Base-by-base conservation (phyloP, 441 rosid species). In the Hura crepitans region DNA sequence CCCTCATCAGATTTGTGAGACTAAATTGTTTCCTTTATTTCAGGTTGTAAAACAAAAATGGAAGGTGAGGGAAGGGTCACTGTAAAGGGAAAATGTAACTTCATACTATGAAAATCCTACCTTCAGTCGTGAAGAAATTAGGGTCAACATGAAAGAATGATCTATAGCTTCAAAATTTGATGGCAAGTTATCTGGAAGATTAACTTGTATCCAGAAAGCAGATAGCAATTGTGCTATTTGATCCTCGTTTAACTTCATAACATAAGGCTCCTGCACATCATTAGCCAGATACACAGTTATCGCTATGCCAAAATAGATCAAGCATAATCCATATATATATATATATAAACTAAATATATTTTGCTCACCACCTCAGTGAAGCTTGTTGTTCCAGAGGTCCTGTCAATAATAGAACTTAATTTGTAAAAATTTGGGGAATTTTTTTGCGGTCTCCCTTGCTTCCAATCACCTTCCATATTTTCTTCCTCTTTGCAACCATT, bases 81-180 rank as follows among this genome's bases (percentile, higher is more conserved):
- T n/a, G 6, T 6, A 33, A 65, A 51, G n/a, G 20, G 13, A 20
- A 18, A 50, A 4, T 12, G 2, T 2, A 4, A 30, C 33, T 47
- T 47, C 15, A 42, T 33, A 25, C 62, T 30, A 57, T 57, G 18
- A 14, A 46, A 14, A 61, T 18, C 69, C 27, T 65, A 94, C 99
- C 92, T 87, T 85, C 78, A 89, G 45, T 23, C 85, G 89, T n/a
- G 88, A 84, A 58, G 97, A 91, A 81, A 88, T 84, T 66, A 89
- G 80, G 45, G 88, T 83, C 78, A 89, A 60, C 71, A 72, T 77
- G 72, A 87, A 86, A 68, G 98, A 96, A 82, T 88, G 96, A 75
- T 93, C 91, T 73, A 96, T 89, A 66, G 98, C 96, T 84, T 91
- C 98, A 73, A 93, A 53, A 82, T 88, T 91, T 69, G 96, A 82